Evolutionary conservation across 345 rosid species (phyloP), one percentile per base, ranked within the genome.

Genomic region (Trapa incisa): DNA sequence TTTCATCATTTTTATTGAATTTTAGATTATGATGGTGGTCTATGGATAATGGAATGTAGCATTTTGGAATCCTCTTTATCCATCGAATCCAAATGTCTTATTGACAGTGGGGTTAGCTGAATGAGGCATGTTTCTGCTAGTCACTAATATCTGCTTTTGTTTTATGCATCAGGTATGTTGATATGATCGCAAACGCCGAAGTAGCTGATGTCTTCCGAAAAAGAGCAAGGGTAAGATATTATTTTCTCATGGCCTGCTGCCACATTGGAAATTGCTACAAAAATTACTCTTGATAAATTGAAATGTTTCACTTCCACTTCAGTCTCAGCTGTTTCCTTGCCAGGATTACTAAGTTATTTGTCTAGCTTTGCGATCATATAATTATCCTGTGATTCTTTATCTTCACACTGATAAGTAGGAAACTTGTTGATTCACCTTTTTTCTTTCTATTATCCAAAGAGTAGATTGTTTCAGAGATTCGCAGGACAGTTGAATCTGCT

Each of bases 181-280:
- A 90, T 78, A 93, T 93, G 98, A 90, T 93, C 71, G 84, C 97
- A 68, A 90, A 93, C 73, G 87, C 97, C 50, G 97, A 88, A 82
- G 91, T 90, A 68, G 96, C 88, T 80, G 88, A 90, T 76, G 84
- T 86, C 42, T 88, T 93, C 70, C 84, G 92, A 61, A 93, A 84
- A 79, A 87, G 98, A 79, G 98, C 99, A 67, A 90, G 86, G 85
- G 99, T 90, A 74, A 54, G 78, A 42, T 12, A 5, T 1, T 13
- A 35, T 3, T 11, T 32, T 11, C 63, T 54, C 6, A 33, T 4
- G 33, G 33, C 63, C 37, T 58, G 10, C 38, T 58, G 32, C 32
- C 38, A 32, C 38, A 9, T 32, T 13, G 35, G 33, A 32, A 3
- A 33, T 1, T 58, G 14, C 63, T 29, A 33, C 37, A 29, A 35